Evolutionary conservation across 176 grass and related monocot species (phyloP), one percentile per base, ranked within the genome.

Genomic region (Lolium perenne): DNA sequence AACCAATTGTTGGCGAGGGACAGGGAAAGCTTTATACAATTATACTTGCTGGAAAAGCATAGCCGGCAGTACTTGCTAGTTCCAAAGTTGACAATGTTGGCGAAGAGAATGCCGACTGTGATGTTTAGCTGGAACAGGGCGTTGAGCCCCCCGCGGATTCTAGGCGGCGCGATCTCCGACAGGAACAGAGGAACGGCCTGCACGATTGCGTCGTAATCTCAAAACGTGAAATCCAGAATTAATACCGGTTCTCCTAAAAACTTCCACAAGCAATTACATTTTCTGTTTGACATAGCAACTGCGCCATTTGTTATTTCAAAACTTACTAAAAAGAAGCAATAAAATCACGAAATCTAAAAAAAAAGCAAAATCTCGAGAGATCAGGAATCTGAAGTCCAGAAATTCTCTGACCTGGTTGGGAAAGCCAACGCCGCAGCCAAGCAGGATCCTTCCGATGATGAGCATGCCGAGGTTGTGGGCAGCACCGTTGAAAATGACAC

Each of bases 401-500:
- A 25, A 38, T 40, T 38, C 50, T 63, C 43, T 63, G 82, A 92
- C 94, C 90, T 97, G 95, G 76, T 94, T 97, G 58, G 90, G 84
- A 17, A 97, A 97, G 61, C 95, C 95, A 46, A 97, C 88, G 20
- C 92, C 95, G 58, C 92, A 97, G 12, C 94, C 94, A 12, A 97
- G 94, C 47, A 97, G 82, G 69, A 94, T 92, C 82, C 94, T 90
- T 4, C 94, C 92, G 51, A 89, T 13, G 54, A 97, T 97, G 72
- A 97, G 88, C 88, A 90, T 94, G 38, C 83, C 79, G 7, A 97
- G 90, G 77, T 92, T 51, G 25, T 92, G 86, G 0, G 94, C 94
- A 8, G 91, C 77, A 5, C 86, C 92, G 49, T 89, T 94, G 73
- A 97, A 87, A 61, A 92, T 60, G 53, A 97, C 95, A 12, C 92